Base-by-base conservation (phyloP, 768 basidiomycete species). In the Rhodocollybia butyracea region DNA sequence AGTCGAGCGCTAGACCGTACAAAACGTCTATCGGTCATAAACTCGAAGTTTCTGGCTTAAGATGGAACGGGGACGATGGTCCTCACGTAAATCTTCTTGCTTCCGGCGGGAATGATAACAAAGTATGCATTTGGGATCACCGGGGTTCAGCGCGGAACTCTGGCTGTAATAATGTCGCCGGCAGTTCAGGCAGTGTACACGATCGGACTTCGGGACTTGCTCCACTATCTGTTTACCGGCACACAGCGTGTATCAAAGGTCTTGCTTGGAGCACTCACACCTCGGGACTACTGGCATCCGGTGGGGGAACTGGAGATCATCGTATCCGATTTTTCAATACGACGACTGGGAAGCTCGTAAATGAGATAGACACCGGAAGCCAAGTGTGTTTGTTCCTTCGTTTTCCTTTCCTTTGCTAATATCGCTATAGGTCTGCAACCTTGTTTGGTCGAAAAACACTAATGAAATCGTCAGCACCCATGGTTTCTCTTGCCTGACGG, bases 271-370 rank as follows among this genome's bases (percentile, higher is more conserved):
- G 84, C 65, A 86, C 88, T 26, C 89, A 90, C 60, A 73, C 85
- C 51, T 69, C 81, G n/a, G 86, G 86, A 3, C 70, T 89, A 17
- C 69, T 90, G 22, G 89, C 88, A 1, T 84, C 82, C 19, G 89
- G 89, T 8, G 89, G 89, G 15, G 89, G 88, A 7, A 89, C 88
- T n/a, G 86, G 88, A 38, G 88, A 90, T 64, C 86, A 85, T 68
- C 88, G 85, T 62, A 85, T 90, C 46, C 74, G 87, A 36, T 89
- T 88, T 61, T 90, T 89, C 89, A 90, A 90, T 64, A 84, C 82
- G 22, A 68, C 77, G 41, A 84, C 78, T 15, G 89, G 88, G 15
- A 77, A 72, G 13, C 71, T 87, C 73, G 69, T 88, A 47, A 77
- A 74, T 54, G 83, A 86, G 57, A 70, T 84, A 52, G 86, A 90